These are phyloP conservation scores for Epichloe festucae DNA, from an alignment of 2,329 filamentous ascomycete species.

Conservation along the genomic window DNA sequence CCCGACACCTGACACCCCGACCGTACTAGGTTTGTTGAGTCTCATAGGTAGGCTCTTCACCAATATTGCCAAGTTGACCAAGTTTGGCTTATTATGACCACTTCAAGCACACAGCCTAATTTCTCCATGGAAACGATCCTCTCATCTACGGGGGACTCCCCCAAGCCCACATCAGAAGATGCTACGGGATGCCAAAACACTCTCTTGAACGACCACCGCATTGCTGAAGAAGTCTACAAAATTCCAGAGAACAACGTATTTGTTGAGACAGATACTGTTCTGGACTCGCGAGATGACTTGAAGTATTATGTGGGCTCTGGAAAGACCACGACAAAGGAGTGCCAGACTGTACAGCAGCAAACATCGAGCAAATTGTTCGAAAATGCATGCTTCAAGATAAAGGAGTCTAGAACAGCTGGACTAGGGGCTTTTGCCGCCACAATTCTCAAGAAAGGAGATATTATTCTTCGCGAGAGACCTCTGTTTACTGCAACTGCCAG, in stretches of 20 bases:
- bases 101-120: too few relatives aligned
- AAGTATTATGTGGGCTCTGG: not conserved
- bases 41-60: too few relatives aligned
- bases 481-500: slow-evolving; percentile 22
- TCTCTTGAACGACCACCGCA: not conserved
- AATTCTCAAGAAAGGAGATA: slow-evolving; percentile 23
- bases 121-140: too few relatives aligned
- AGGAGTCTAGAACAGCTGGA: slow-evolving; percentile 18
- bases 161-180: too few relatives aligned
- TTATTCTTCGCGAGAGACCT: slow-evolving; percentile 32
- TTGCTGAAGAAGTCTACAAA: not conserved
- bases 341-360: too few relatives aligned
- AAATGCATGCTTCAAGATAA: slow-evolving; percentile 27
- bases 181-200: not conserved
- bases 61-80: too few relatives aligned
- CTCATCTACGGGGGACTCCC: too few relatives aligned
- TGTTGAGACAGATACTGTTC: not conserved
- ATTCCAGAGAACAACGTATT: not conserved
- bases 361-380: slow-evolving; percentile 10
- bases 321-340: not conserved
- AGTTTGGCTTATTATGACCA: too few relatives aligned
- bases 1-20: too few relatives aligned
- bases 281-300: not conserved
- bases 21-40: too few relatives aligned
- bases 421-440: slow-evolving; percentile 32